A percentile compares a stretch with the other conserved stretches of the same genome.
Conservation (phyloP, 202 grass and related monocot species). For the Cymbopogon flexuosus region DNA sequence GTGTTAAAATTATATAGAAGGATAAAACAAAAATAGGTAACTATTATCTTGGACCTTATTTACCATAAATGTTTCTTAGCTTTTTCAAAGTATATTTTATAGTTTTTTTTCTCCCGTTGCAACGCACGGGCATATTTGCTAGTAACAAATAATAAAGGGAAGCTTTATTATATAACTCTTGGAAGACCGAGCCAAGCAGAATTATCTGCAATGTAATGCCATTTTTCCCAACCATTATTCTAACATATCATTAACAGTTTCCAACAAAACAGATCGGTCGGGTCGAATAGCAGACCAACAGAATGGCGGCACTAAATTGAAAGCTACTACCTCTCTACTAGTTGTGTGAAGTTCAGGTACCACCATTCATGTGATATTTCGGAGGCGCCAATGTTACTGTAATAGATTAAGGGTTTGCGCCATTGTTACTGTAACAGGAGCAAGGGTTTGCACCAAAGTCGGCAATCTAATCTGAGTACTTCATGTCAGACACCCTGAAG, state of each 20-base stretch:
- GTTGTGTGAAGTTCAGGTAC: background rate
- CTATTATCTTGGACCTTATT: too few species aligned
- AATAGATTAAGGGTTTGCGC: background rate
- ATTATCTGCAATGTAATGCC: background rate
- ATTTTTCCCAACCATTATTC: constrained; percentile 1
- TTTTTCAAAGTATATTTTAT: too few species aligned
- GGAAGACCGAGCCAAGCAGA: background rate
- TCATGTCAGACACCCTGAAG: constrained; percentile 68
- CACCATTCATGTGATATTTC: background rate
- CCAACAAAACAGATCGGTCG: background rate
- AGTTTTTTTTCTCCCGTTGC: too few species aligned
- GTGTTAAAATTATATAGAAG: too few species aligned
- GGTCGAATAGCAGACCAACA: background rate
- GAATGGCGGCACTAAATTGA: background rate
- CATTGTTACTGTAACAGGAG: background rate
- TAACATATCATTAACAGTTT: background rate
- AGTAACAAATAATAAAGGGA: background rate
- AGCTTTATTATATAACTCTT: background rate
- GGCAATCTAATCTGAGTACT: constrained; percentile 51
- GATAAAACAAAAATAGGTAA: too few species aligned
- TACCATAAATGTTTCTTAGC: too few species aligned
- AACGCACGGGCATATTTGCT: too few species aligned
- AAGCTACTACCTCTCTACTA: background rate
- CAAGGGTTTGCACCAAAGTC: background rate
- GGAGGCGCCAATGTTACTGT: background rate